Base-by-base conservation (phyloP, 306 rosid species). In the Quercus alba region DNA sequence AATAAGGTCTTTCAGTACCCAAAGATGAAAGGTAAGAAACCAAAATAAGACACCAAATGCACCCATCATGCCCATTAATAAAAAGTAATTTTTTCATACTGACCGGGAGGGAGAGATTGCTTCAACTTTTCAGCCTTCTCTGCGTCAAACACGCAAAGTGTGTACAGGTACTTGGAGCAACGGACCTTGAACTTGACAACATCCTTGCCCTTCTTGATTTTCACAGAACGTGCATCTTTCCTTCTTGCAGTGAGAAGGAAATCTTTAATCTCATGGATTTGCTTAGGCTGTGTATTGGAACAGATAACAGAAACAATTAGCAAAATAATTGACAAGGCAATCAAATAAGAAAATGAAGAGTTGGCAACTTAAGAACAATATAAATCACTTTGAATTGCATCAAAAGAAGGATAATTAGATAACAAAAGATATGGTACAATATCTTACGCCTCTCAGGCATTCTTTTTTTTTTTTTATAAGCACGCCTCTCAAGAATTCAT, bases 191-290 rank as follows among this genome's bases (percentile, higher is more conserved):
- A 87, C 86, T 87, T 87, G 70, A 87, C 88, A 1, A 76, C 90
- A 46, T 81, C 86, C 57, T 81, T 87, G 77, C 83, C 84, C 70
- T 73, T 87, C 86, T 81, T 87, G 58, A 87, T 87, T 33, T 74
- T 84, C 82, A 87, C 90, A 20, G 90, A 87, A 18, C 88, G 88
- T 2, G 90, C 88, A 70, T 87, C 90, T 59, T 87, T 87, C 84
- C 90, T 87, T 87, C 90, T 87, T 1, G 90, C 90, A 2, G 88
- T 84, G 54, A 87, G 84, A 73, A 87, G 88, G 90, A 87, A 87
- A 63, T 87, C 90, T 72, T 87, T 87, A 38, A 87, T 87, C 86
- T 87, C 90, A 19, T 87, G 86, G 72, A 84, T 87, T 77, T 87
- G 90, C 86, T 87, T 87, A 63, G 90, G 90, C 90, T 87, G 78